Evolutionary conservation across 2,329 filamentous ascomycete genomes (phyloP).

Genomic region (Dactylellina drechsleri): DNA sequence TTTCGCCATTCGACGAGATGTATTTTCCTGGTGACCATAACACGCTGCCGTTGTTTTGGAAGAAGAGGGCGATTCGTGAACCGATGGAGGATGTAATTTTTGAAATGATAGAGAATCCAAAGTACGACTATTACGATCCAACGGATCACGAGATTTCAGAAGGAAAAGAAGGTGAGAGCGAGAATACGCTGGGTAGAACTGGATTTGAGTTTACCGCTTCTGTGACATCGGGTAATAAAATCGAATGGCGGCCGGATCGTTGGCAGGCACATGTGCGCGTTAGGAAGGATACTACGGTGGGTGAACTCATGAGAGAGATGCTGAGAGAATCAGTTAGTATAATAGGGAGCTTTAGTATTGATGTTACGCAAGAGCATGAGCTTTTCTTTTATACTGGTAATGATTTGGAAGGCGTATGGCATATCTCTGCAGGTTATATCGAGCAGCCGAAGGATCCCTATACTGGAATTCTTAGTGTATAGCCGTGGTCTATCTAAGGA

Average conservation of each 20-base stretch:
- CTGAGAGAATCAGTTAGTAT: conserved; percentile 5
- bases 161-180: not conserved
- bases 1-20: not conserved
- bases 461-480: no score
- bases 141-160: not conserved
- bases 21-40: no score
- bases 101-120: no score
- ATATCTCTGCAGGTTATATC: conserved; percentile 3
- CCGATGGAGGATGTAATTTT: no score
- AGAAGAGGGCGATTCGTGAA: not conserved
- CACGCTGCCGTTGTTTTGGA: not conserved
- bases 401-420: not conserved
- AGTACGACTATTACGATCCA: not conserved
- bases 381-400: not conserved
- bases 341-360: conserved; percentile 2
- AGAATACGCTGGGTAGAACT: no score
- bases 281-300: conserved; percentile 8
- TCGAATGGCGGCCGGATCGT: conserved; percentile 8
- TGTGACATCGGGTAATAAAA: not conserved
- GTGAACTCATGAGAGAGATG: conserved; percentile 14
- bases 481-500: no score
- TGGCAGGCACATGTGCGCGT: conserved; percentile 16
- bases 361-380: conserved; percentile 8
- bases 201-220: no score
- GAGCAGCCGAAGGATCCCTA: no score